Evolutionary conservation across 2,329 filamentous ascomycete genomes (phyloP).

Genomic region (Xylariales sp.): DNA sequence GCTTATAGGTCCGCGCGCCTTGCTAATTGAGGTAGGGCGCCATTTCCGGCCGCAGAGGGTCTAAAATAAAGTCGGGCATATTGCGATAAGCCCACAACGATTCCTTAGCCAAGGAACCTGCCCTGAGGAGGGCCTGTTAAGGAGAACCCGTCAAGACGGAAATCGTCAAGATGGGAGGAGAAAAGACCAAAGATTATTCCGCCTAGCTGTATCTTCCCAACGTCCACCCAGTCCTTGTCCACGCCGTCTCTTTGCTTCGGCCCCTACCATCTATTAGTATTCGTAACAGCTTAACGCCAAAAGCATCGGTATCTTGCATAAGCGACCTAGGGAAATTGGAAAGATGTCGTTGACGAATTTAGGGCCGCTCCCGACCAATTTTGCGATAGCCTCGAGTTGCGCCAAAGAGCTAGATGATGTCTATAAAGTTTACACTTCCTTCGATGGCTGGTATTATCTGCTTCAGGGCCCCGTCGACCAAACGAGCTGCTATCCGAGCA

Average conservation of each 20-base stretch:
- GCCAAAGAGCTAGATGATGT: constrained; percentile 4
- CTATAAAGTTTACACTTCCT: constrained; percentile 26
- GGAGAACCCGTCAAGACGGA: too few species aligned
- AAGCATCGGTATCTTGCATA: not conserved
- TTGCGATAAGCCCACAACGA: too few species aligned
- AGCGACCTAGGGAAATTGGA: not conserved
- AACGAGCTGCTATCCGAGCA: constrained; percentile 39
- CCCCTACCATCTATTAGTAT: not conserved
- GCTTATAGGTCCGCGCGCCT: too few species aligned
- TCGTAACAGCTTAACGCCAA: not conserved
- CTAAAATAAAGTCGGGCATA: too few species aligned
- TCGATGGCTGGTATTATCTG: constrained; percentile 27
- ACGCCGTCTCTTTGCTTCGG: not conserved
- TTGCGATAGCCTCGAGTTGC: constrained; percentile 20
- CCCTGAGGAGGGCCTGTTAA: too few species aligned
- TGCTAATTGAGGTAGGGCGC: too few species aligned
- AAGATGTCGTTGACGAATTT: constrained; percentile 27
- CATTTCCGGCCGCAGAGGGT: too few species aligned
- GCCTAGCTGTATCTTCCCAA: too few species aligned
- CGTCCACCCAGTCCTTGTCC: not conserved
- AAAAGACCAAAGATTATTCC: too few species aligned
- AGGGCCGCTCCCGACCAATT: constrained; percentile 32
- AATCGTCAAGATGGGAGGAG: too few species aligned
- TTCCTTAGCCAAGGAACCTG: too few species aligned
- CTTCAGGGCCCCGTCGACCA: constrained; percentile 34